phyloP scores from a whole-genome alignment of 345 rosid genomes.

The Gossypium herbaceum region DNA sequence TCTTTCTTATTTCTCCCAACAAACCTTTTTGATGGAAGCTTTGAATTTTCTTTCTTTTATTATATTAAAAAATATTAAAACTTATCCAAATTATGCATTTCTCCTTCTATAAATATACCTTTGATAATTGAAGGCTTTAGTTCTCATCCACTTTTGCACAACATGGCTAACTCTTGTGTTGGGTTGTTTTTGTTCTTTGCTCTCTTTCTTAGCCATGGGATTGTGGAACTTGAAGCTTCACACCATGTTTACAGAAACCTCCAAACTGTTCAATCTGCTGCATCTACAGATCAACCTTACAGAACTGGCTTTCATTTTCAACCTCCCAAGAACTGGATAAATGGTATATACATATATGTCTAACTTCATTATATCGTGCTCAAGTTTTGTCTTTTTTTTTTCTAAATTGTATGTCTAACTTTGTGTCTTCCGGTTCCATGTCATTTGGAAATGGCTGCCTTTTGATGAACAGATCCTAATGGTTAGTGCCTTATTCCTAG shows the following conservation, averaged over 20 bases:
- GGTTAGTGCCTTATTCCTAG: constrained; percentile 38
- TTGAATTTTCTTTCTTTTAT: not conserved
- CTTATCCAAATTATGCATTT: not conserved
- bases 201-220: constrained; percentile 34
- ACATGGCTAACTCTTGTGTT: constrained; percentile 10
- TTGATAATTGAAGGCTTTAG: not conserved
- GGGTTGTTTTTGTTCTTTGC: constrained; percentile 29
- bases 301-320: constrained; percentile 71
- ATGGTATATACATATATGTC: constrained; percentile 32
- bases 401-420: not conserved
- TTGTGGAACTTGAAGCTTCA: constrained; percentile 45
- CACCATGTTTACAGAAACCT: constrained; percentile 38
- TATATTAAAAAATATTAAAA: not conserved
- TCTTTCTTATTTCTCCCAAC: not conserved
- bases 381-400: not conserved
- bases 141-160: not conserved
- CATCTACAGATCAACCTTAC: constrained; percentile 41
- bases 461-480: constrained; percentile 60
- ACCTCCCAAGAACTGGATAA: constrained; percentile 75
- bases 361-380: not conserved
- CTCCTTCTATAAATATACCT: not conserved
- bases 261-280: constrained; percentile 23
- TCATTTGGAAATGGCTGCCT: constrained; percentile 9
- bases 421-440: constrained; percentile 17
- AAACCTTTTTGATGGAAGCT: not conserved